Evolutionary conservation across 208 protist genomes (phyloP), one percentile per base, ranked within the genome.

Genomic region (Acanthamoeba sp.): DNA sequence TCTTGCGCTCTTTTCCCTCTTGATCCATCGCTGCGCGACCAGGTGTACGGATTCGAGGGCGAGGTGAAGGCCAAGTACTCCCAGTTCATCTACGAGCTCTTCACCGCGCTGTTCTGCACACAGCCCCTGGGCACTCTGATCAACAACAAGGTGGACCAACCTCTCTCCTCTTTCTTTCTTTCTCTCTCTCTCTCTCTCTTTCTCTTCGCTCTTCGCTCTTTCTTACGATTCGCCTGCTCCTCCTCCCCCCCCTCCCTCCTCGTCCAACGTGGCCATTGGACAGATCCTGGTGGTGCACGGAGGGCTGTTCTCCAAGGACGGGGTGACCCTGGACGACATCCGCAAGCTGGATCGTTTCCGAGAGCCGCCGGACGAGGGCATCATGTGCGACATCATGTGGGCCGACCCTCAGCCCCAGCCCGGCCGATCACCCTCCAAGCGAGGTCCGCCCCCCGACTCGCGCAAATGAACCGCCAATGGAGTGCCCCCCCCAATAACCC

Each of bases 371-470:
- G 98, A 99, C 71, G 98, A 95, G 78, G 98, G 99, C 16, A 95
- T 99, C 42, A 97, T 99, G 96, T 99, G 97, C 90, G 99, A 99
- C 71, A 98, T 99, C 92, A 97, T 99, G 22, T 99, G 99, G 99
- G 97, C 98, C 5, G 99, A 99, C 95, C 99, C 99, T 2, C 94
- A 96, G 93, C 36, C 94, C 27, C 57, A 84, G 45, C 94, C 96
- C 0, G 99, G 99, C 24, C 97, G 98, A 32, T 94, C 96, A 4
- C 98, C 98, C 0, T 98, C 97, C 94, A 99, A 99, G 94, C 98
- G 99, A 90, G 69, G 69, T 55, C 2, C 48, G 12, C 22, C 14
- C 14, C 48, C 6, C 10, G 48, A 55, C 48, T 20, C 45, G 18
- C 45, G 45, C 45, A 50, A 6, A 50, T n/a, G n/a, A n/a, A n/a